Evolutionary conservation across 306 rosid genomes (phyloP).

Genomic region (Erythrophleum fordii): DNA sequence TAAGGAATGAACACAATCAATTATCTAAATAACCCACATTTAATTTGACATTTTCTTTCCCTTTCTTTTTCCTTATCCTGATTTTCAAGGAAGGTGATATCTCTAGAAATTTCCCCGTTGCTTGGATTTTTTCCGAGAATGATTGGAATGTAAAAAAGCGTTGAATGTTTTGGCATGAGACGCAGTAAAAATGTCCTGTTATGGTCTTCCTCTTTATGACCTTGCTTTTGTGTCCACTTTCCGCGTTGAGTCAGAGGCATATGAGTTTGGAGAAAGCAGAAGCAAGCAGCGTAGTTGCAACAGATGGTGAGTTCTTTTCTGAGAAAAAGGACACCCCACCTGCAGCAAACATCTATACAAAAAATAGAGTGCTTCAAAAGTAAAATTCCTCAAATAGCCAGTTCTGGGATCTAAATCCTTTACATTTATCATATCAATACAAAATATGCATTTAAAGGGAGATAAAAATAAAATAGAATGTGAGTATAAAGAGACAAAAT

Average conservation of each 20-base stretch:
- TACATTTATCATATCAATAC: too few relatives aligned
- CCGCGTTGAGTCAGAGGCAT: constrained; percentile 36
- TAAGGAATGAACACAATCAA: background rate
- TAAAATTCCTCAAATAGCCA: constrained; percentile 34
- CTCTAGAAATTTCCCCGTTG: background rate
- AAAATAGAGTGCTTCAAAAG: constrained; percentile 39
- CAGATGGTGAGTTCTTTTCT: constrained; percentile 45
- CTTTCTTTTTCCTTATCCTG: background rate
- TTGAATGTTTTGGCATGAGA: constrained; percentile 22
- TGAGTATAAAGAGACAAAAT: too few relatives aligned
- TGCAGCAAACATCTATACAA: constrained; percentile 27
- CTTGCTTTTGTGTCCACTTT: constrained; percentile 14
- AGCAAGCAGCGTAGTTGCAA: constrained; percentile 36
- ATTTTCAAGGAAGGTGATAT: background rate
- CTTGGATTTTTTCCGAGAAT: background rate
- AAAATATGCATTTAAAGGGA: background rate
- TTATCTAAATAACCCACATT: background rate
- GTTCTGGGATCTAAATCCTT: too few relatives aligned
- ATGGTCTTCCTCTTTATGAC: background rate
- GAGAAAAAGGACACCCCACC: constrained; percentile 42
- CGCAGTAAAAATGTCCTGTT: constrained; percentile 8
- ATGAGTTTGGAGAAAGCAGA: constrained; percentile 57
- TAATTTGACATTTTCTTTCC: background rate
- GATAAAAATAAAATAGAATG: too few relatives aligned
- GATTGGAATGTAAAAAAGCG: background rate